phyloP scores from a whole-genome alignment of 1,139 yeast species.

The Saccharomyces uvarum region DNA sequence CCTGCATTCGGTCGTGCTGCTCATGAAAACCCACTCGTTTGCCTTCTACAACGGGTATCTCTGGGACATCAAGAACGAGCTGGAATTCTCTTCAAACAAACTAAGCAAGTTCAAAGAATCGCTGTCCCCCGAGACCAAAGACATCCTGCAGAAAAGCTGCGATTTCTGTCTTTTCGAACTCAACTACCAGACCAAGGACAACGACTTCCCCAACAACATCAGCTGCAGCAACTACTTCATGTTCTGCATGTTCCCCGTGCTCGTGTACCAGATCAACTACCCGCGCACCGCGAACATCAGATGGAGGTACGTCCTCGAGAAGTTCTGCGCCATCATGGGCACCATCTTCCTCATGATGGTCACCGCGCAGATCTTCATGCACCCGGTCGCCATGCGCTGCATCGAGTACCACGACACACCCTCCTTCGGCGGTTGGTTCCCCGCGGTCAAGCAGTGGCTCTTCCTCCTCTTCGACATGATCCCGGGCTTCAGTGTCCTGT shows the following conservation, averaged over 20 bases:
- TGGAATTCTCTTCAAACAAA: slow-evolving; percentile 39
- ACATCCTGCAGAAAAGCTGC: slow-evolving; percentile 40
- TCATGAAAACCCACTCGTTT: slow-evolving; percentile 91
- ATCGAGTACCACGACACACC: slow-evolving; percentile 29
- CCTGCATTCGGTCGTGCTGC: slow-evolving; percentile 69
- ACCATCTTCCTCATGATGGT: slow-evolving; percentile 69
- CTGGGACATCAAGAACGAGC: slow-evolving; percentile 57
- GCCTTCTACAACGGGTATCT: slow-evolving; percentile 82
- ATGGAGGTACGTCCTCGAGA: slow-evolving; percentile 55
- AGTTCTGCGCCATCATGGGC: slow-evolving; percentile 70
- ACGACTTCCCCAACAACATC: slow-evolving; percentile 60
- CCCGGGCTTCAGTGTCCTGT: slow-evolving; percentile 66
- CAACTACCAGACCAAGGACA: slow-evolving; percentile 35
- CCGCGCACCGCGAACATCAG: slow-evolving; percentile 65
- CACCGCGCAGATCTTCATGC: slow-evolving; percentile 64
- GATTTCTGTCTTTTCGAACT: slow-evolving; percentile 59
- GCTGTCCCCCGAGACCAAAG: slow-evolving; percentile 21
- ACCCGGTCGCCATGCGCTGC: slow-evolving; percentile 60
- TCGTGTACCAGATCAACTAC: slow-evolving; percentile 65
- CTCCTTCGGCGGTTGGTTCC: slow-evolving; percentile 43
- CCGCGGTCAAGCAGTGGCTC: slow-evolving; percentile 46
- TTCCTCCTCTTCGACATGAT: slow-evolving; percentile 60
- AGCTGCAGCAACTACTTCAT: slow-evolving; percentile 53
- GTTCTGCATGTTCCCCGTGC: slow-evolving; percentile 76
- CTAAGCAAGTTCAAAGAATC: slow-evolving; percentile 22